phyloP scores from a whole-genome alignment of 495 filamentous ascomycete species.

The Cudoniella acicularis region DNA sequence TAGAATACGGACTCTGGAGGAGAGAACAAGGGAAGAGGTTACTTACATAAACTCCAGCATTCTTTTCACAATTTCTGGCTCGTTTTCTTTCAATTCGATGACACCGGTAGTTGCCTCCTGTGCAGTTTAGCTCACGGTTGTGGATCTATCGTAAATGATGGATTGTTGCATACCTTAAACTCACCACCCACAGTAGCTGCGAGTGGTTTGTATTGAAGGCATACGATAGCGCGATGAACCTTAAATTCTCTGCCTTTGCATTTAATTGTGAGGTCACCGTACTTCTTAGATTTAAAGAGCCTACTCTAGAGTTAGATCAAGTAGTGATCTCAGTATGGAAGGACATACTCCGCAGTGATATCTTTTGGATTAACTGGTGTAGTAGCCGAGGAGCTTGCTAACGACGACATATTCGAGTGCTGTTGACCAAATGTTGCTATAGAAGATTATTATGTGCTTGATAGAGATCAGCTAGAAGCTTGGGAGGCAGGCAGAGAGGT shows the following conservation, averaged over 20 bases:
- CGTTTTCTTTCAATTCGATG: constrained; percentile 19
- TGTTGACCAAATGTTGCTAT: no score
- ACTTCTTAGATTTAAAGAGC: constrained; percentile 21
- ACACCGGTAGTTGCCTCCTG: constrained; percentile 18
- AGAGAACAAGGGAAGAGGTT: no score
- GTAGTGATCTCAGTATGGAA: not conserved
- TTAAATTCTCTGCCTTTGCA: constrained; percentile 31
- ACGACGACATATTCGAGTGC: no score
- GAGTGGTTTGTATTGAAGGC: constrained; percentile 38
- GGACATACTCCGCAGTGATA: not conserved
- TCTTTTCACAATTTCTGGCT: constrained; percentile 31
- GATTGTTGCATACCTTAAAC: constrained; percentile 30
- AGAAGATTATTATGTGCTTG: no score
- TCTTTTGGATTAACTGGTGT: not conserved
- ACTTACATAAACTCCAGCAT: constrained; percentile 39
- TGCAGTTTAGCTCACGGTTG: not conserved
- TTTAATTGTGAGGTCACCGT: constrained; percentile 37
- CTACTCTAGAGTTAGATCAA: not conserved
- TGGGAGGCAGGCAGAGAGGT: no score
- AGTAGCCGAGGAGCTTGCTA: no score
- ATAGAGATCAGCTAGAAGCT: no score
- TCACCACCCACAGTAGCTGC: constrained; percentile 28
- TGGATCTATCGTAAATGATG: not conserved
- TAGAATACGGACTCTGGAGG: constrained; percentile 16
- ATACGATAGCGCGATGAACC: constrained; percentile 36